Evolutionary conservation across 768 basidiomycete species (phyloP), one percentile per base, ranked within the genome.

Genomic region (Boletus reticulatus): DNA sequence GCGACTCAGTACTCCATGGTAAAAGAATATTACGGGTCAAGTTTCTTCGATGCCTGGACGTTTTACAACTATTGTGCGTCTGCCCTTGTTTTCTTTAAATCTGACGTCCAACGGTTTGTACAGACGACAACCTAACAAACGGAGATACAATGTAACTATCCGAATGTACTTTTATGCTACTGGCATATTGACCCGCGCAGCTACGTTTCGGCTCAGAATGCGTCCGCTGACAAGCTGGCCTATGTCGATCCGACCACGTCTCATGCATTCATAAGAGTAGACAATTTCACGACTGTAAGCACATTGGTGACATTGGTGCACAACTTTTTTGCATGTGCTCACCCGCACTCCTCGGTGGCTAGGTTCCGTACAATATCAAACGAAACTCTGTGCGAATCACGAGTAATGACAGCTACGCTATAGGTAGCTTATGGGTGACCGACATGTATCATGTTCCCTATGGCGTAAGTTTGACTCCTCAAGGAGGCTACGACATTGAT

Each of bases 211-310:
- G 67, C 67, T 12, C 56, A 64, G 47, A 72, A 72, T 14, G 85
- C 80, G 4, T 65, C 72, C 34, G 72, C 78, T 7, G 70, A 77
- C 37, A 69, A 80, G 53, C 81, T 89, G 36, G 80, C 85, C 2
- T 88, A 78, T 62, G 78, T 88, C 42, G 85, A 91, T 59, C 27
- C 77, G 9, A 59, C 74, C 17, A 85, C 87, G 4, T 85, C 84
- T 14, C 86, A 87, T 57, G 89, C 88, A 2, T 82, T 92, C 63
- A 86, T 92, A 65, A 82, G 80, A 63, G 88, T 91, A 13, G 89
- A 91, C 72, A 89, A 90, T 66, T 81, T 78, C 29, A 76, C 84
- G 1, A 74, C 64, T 2, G 79, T 88, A 17, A 67, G 67, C 17
- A 63, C 56, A 42, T 17, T 38, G 2, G 27, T 16, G 29, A 63